Percentiles rank a stretch among this genome's conserved stretches.
Evolutionary conservation across 2,329 filamentous ascomycete genomes (phyloP).

Genomic region (Ambrosiella xylebori): DNA sequence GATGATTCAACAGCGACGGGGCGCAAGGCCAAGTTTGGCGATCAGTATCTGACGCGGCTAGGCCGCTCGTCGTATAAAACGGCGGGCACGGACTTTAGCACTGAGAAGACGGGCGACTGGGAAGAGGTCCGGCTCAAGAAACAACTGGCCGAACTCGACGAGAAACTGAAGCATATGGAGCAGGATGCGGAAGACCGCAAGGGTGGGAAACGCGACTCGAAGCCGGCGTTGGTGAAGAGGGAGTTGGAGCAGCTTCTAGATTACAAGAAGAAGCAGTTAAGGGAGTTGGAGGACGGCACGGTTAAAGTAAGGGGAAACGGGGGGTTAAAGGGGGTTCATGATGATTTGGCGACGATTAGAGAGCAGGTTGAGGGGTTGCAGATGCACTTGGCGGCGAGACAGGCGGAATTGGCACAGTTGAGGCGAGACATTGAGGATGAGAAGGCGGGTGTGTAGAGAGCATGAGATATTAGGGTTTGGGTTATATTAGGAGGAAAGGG

Average conservation of each 20-base stretch:
- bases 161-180: slow-evolving; percentile 72
- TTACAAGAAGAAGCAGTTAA: slow-evolving; percentile 71
- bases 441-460: slow-evolving; percentile 37
- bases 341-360: slow-evolving; percentile 77
- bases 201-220: slow-evolving; percentile 52
- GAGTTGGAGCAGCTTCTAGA: slow-evolving; percentile 89
- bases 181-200: slow-evolving; percentile 47
- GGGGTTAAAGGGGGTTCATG: slow-evolving; percentile 57
- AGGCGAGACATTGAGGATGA: slow-evolving; percentile 74
- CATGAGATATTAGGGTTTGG: not conserved
- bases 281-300: slow-evolving; percentile 56
- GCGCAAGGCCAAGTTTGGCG: slow-evolving; percentile 91
- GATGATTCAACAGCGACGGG: slow-evolving; percentile 71
- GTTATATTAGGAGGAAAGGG: not conserved
- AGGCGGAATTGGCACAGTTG: slow-evolving; percentile 60
- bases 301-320: slow-evolving; percentile 48
- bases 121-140: slow-evolving; percentile 92
- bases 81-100: slow-evolving; percentile 76
- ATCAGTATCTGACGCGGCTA: slow-evolving; percentile 83
- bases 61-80: slow-evolving; percentile 69
- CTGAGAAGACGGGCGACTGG: slow-evolving; percentile 82
- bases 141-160: slow-evolving; percentile 74
- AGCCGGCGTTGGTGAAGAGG: slow-evolving; percentile 81
- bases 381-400: slow-evolving; percentile 58
- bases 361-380: slow-evolving; percentile 90